These are phyloP conservation scores for Aquilaria agallochum DNA, from an alignment of 441 rosid species.

Conservation along the genomic window DNA sequence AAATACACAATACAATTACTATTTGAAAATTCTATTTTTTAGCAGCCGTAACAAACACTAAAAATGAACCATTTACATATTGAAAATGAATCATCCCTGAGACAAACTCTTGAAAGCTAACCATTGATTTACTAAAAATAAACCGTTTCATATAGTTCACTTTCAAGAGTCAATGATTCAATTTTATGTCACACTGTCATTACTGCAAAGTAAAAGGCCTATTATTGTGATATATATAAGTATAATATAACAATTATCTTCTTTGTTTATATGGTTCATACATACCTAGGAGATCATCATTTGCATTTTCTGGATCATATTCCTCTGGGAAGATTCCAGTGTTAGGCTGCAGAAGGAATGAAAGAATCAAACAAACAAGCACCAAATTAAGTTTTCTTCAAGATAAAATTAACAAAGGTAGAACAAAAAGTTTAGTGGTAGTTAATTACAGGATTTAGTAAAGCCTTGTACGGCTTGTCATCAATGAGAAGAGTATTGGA, in stretches of 20 bases:
- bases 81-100: too few relatives aligned
- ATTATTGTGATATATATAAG: too few relatives aligned
- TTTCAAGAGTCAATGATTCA: too few relatives aligned
- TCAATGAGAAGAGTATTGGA: conserved; percentile 23
- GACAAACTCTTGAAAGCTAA: too few relatives aligned
- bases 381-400: background rate
- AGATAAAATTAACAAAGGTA: background rate
- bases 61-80: too few relatives aligned
- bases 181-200: too few relatives aligned
- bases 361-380: background rate
- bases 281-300: conserved; percentile 16
- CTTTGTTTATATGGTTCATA: too few relatives aligned
- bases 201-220: too few relatives aligned
- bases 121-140: too few relatives aligned
- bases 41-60: background rate
- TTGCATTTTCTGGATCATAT: conserved; percentile 4
- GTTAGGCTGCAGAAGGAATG: conserved; percentile 8
- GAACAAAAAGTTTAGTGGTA: background rate
- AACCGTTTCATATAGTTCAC: too few relatives aligned
- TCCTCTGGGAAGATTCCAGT: conserved; percentile 19
- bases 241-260: too few relatives aligned
- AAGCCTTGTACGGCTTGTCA: conserved; percentile 24
- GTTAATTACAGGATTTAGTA: conserved; percentile 28
- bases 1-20: background rate
- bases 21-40: background rate